Base-by-base conservation (phyloP, 2,329 filamentous ascomycete genomes). In the Colletotrichum abscissum region DNA sequence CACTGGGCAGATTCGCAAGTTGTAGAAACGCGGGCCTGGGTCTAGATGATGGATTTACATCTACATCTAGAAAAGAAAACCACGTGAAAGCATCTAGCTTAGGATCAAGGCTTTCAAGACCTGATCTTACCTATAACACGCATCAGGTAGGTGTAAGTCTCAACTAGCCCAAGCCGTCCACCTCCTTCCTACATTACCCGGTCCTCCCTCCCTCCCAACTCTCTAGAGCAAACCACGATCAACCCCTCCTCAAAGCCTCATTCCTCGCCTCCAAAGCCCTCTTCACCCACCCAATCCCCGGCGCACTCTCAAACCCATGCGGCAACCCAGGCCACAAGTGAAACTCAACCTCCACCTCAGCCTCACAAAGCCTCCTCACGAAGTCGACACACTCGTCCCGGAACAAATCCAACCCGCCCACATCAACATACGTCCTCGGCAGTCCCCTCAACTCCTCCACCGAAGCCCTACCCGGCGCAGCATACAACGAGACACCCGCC, bases 241-340 rank as follows among this genome's bases (percentile, higher is more conserved):
- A 67, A 12, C 4, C 58, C 35, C 68, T 67, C 46, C 28, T 66
- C 4, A 78, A 19, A 26, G 76, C 77, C 59, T 56, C 60, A 14
- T 74, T 72, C 56, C 77, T 72, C 49, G 73, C 78, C 68, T 78
- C 76, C 49, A 75, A 26, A 8, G 78, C 81, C 59, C 30, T 75
- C 75, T 75, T 76, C 19, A 76, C 75, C 33, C 76, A 75, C 11
- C 67, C 59, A 6, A 72, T 65, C 1, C 35, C 67, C 8, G 26
- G 33, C 4, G 70, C 69, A 8, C 58, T 64, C 60, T 83, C 82
- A 58, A 83, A 85, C 0, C 78, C 82, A 73, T 86, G 84, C 3
- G 82, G 82, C 35, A 86, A 66, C 1, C 84, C 85, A 0, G 79
- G 78, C 74, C 84, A 86, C 56, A 85, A 49, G 63, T 85, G 84